Evolutionary conservation across 306 rosid genomes (phyloP).

Genomic region (Citrullus mucosospermus): DNA sequence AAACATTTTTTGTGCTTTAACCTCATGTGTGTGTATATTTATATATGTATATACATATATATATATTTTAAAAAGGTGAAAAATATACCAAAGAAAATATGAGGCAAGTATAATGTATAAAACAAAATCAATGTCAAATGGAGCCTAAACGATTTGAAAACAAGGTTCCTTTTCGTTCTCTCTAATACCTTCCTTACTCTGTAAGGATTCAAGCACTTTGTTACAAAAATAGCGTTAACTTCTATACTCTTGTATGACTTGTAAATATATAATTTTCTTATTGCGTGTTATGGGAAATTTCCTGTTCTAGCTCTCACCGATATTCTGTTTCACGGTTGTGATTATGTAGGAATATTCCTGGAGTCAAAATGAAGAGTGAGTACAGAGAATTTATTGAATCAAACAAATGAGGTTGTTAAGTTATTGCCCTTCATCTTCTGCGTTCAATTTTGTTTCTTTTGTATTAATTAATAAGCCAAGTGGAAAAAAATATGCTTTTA

Average conservation of each 20-base stretch:
- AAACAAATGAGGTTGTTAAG: constrained; percentile 38
- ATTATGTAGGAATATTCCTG: constrained; percentile 57
- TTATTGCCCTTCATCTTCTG: constrained; percentile 15
- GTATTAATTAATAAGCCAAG: neutral
- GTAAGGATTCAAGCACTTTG: neutral
- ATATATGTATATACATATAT: no score
- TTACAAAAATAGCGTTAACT: neutral
- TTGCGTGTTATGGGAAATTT: neutral
- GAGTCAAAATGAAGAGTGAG: constrained; percentile 91
- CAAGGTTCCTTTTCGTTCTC: neutral
- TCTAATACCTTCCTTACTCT: neutral
- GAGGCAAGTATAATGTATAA: neutral
- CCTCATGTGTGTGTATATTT: no score
- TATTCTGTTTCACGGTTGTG: neutral
- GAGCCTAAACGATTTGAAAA: neutral
- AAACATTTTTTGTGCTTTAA: no score
- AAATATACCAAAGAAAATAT: neutral
- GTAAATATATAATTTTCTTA: neutral
- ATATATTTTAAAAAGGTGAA: neutral
- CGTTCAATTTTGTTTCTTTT: constrained; percentile 51
- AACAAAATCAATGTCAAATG: neutral
- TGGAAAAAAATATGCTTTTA: constrained; percentile 14
- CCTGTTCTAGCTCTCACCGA: neutral
- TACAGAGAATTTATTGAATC: constrained; percentile 72
- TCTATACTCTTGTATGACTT: neutral